Evolutionary conservation across 805 yeast genomes (phyloP).

Genomic region (Hanseniaspora osmophila): DNA sequence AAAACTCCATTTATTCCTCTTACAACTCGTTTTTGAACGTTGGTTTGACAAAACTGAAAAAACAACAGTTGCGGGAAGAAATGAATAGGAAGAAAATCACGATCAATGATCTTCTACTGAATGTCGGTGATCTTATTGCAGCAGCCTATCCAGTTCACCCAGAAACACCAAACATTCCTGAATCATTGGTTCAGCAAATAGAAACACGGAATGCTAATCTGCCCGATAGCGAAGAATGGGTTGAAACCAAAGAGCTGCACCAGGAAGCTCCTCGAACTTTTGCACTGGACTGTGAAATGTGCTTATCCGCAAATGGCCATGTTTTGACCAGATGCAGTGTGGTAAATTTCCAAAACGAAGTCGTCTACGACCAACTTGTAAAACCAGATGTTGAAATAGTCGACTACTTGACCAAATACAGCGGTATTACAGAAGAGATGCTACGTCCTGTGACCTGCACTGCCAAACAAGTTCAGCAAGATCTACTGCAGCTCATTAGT

Average conservation of each 20-base stretch:
- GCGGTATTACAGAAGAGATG: slow-evolving; percentile 73
- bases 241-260: slow-evolving; percentile 26
- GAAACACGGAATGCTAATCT: slow-evolving; percentile 8
- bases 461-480: slow-evolving; percentile 50
- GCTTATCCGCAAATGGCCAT: slow-evolving; percentile 44
- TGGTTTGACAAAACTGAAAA: slow-evolving; percentile 46
- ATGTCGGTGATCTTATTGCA: slow-evolving; percentile 31
- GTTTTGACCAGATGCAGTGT: slow-evolving; percentile 70
- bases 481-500: slow-evolving; percentile 34
- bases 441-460: slow-evolving; percentile 50
- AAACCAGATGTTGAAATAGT: slow-evolving; percentile 61
- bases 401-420: slow-evolving; percentile 70
- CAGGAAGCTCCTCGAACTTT: slow-evolving; percentile 51
- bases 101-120: slow-evolving; percentile 40
- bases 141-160: slow-evolving; percentile 53
- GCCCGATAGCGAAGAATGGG: slow-evolving; percentile 4
- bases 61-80: slow-evolving; percentile 23
- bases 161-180: slow-evolving; percentile 11
- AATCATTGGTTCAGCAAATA: slow-evolving; percentile 4
- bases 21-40: slow-evolving; percentile 39
- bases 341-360: slow-evolving; percentile 45
- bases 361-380: slow-evolving; percentile 60
- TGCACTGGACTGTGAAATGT: slow-evolving; percentile 93
- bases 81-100: slow-evolving; percentile 24
- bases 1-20: slow-evolving; percentile 39